Conservation (phyloP, 2,329 filamentous ascomycete genomes). For the Microdochium trichocladiopsis region DNA sequence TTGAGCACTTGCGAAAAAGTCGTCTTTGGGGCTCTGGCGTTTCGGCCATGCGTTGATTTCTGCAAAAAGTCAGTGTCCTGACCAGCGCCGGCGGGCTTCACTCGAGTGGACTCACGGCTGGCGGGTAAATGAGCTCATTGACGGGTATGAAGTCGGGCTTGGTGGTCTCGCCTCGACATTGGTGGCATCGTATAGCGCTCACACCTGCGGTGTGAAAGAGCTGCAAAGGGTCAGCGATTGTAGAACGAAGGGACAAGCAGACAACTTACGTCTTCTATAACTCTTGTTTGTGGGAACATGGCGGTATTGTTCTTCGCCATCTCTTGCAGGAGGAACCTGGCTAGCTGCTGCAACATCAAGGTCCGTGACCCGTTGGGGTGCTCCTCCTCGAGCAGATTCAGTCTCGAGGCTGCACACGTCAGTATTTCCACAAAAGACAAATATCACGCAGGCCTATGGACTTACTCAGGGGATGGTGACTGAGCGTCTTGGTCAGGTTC, state of each 20-base stretch:
- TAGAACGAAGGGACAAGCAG: neutral
- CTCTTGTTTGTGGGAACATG: slow-evolving; percentile 52
- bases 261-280: slow-evolving; percentile 62
- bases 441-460: neutral
- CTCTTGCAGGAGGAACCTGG: slow-evolving; percentile 77
- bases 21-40: slow-evolving; percentile 43
- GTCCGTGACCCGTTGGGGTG: slow-evolving; percentile 61
- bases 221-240: slow-evolving; percentile 16
- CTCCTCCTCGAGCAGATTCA: slow-evolving; percentile 82
- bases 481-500: slow-evolving; percentile 86
- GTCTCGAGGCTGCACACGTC: slow-evolving; percentile 48
- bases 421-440: slow-evolving; percentile 6
- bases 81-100: neutral
- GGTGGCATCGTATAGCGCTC: slow-evolving; percentile 73
- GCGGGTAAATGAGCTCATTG: slow-evolving; percentile 74
- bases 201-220: slow-evolving; percentile 64
- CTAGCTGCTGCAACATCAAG: slow-evolving; percentile 77
- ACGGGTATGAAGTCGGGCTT: slow-evolving; percentile 72
- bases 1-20: slow-evolving; percentile 92
- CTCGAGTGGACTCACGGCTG: slow-evolving; percentile 12
- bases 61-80: slow-evolving; percentile 17
- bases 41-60: slow-evolving; percentile 37
- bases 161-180: slow-evolving; percentile 80
- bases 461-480: slow-evolving; percentile 68
- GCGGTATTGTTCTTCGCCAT: slow-evolving; percentile 70